Evolutionary conservation across 169 alveolate genomes (phyloP), one percentile per base, ranked within the genome.

Genomic region (Amoebophrya sp.): DNA sequence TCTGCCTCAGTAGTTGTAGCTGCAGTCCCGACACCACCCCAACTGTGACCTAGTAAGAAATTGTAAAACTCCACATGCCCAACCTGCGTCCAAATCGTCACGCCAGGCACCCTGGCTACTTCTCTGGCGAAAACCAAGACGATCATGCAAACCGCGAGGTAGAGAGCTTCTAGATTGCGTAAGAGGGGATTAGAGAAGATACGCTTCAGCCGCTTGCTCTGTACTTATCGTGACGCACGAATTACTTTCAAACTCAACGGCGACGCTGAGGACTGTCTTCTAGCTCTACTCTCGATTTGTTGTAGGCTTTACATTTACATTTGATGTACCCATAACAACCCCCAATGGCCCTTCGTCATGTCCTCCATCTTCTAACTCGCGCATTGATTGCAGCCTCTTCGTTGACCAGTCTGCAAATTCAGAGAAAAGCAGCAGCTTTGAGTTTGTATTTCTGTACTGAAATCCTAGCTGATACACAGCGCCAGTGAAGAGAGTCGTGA

Each of bases 41-140:
- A 1, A 1, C 3, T 65, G 18, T 47, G 65, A 6, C n/a, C 83
- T 6, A 65, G 83, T 0, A 65, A 36, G 83, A 65, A 65, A 36
- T 65, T 65, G 83, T 65, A 65, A 18, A 65, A 65, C 83, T 65
- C 39, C 83, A 65, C 83, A 36, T 65, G 83, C 83, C 83, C 83
- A 10, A 36, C n/a, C 26, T 65, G 83, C 83, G 83, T 65, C 83
- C 83, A 65, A 10, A 18, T 6, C 33, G 83, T 65, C 83, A 65
- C 39, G 2, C 83, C 83, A 10, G 83, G 83, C 83, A 65, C 83
- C 36, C 83, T 29, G 36, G 83, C 83, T 1, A 18, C 33, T 26
- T 65, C 83, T 10, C 83, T 29, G 36, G 83, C 83, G 26, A 65
- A 65, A 65, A 29, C 18, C 33, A 18, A 1, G 33, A 65, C 2